Evolutionary conservation across 345 rosid genomes (phyloP).

Genomic region (Nasturtium officinale): DNA sequence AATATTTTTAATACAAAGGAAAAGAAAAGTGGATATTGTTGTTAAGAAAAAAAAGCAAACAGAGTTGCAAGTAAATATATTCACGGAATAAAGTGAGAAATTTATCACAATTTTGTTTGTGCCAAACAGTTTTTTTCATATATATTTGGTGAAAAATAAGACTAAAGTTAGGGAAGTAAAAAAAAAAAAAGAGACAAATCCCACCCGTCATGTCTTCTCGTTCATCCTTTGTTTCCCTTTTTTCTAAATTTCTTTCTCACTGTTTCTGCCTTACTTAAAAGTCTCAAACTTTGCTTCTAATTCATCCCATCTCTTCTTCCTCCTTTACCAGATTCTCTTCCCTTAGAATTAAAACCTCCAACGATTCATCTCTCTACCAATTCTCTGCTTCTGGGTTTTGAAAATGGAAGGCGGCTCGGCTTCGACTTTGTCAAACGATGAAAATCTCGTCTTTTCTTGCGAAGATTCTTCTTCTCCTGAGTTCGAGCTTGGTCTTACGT

Average conservation of each 20-base stretch:
- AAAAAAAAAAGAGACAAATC: constrained; percentile 39
- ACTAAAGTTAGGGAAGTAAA: constrained; percentile 22
- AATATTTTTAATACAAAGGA: not conserved
- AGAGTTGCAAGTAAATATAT: constrained; percentile 5
- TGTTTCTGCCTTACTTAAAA: constrained; percentile 46
- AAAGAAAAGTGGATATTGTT: not conserved
- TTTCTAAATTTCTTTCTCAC: constrained; percentile 32
- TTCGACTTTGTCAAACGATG: constrained; percentile 67
- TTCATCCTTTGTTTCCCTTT: constrained; percentile 43
- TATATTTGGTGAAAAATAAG: constrained; percentile 23
- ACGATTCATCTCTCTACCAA: constrained; percentile 13
- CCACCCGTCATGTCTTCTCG: constrained; percentile 48
- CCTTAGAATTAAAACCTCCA: constrained; percentile 15
- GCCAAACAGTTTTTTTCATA: constrained; percentile 23
- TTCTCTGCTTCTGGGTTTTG: constrained; percentile 14
- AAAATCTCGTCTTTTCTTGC: constrained; percentile 56
- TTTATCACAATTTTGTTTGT: constrained; percentile 6
- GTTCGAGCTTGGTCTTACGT: constrained; percentile 64
- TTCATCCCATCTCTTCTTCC: constrained; percentile 36
- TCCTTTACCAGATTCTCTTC: not conserved
- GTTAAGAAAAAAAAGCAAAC: not conserved
- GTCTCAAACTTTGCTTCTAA: constrained; percentile 48
- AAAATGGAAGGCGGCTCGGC: constrained; percentile 46
- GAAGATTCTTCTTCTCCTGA: constrained; percentile 83
- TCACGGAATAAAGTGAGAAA: constrained; percentile 36